Percentiles rank a stretch among this genome's conserved stretches.
These are phyloP conservation scores for Urtica urens DNA, from an alignment of 306 rosid genomes.

Conservation along the genomic window DNA sequence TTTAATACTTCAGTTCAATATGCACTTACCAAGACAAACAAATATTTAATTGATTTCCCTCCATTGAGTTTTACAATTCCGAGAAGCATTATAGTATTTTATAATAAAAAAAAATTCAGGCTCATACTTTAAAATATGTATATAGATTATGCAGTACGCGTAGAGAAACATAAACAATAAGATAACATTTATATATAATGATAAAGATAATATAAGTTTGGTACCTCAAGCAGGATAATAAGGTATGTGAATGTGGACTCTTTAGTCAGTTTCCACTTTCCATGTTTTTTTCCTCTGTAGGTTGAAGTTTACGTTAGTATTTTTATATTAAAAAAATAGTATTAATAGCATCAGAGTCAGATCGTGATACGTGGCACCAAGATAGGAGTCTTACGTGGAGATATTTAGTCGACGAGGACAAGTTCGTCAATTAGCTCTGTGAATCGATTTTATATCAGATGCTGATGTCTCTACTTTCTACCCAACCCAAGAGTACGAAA, in stretches of 20 bases:
- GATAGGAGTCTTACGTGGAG: background rate
- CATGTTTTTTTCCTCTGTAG: background rate
- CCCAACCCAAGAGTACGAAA: constrained; percentile 11
- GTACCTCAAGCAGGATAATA: background rate
- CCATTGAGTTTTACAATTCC: too few species aligned
- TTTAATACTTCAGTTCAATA: too few species aligned
- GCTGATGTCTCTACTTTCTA: constrained; percentile 26
- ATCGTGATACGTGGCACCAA: background rate
- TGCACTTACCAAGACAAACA: too few species aligned
- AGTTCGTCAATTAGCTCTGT: background rate
- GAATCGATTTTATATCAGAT: constrained; percentile 10
- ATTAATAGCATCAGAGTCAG: too few species aligned
- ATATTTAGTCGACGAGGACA: constrained; percentile 5
- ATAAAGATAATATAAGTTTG: background rate
- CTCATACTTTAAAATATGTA: too few species aligned
- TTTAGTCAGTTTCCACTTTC: background rate
- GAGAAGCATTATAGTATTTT: too few species aligned
- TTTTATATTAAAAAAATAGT: too few species aligned
- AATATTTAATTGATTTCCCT: too few species aligned
- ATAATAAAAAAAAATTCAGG: too few species aligned
- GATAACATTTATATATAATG: too few species aligned
- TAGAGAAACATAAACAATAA: too few species aligned
- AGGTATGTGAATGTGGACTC: background rate
- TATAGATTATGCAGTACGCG: too few species aligned
- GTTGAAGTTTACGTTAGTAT: background rate